A percentile compares a stretch with the other conserved stretches of the same genome.
These are phyloP conservation scores for Fonsecaea pugnacius DNA, from an alignment of 2,329 filamentous ascomycete species.

Conservation along the genomic window DNA sequence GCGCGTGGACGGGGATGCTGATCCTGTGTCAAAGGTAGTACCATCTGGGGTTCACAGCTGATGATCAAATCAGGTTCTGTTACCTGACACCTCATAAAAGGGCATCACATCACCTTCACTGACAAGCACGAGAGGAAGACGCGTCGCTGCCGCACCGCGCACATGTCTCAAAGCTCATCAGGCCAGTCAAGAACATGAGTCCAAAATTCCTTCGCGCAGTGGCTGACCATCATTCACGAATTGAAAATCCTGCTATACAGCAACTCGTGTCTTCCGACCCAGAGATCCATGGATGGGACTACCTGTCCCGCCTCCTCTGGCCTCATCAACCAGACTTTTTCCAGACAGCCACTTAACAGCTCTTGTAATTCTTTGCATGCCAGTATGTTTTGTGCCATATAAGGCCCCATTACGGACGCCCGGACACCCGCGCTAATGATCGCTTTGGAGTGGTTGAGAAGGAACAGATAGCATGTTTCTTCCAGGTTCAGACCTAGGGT, in stretches of 20 bases:
- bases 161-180: not conserved
- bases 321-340: slow-evolving; percentile 52
- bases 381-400: slow-evolving; percentile 65
- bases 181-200: not conserved
- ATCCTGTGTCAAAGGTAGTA: not conserved
- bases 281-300: slow-evolving; percentile 66
- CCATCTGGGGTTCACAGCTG: not conserved
- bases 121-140: not conserved
- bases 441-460: slow-evolving; percentile 67
- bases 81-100: not conserved
- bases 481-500: slow-evolving; percentile 58
- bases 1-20: not conserved
- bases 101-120: not conserved
- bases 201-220: not conserved
- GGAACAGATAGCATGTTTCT: slow-evolving; percentile 64
- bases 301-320: slow-evolving; percentile 63
- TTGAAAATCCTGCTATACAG: slow-evolving; percentile 71
- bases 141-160: not conserved
- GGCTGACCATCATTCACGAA: slow-evolving; percentile 49
- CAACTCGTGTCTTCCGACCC: slow-evolving; percentile 68
- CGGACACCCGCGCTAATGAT: slow-evolving; percentile 66
- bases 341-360: slow-evolving; percentile 56
- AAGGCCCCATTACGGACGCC: slow-evolving; percentile 67
- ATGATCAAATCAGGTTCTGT: not conserved
- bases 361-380: slow-evolving; percentile 58